phyloP scores from a whole-genome alignment of 768 basidiomycete species.

The Boletales sp. region DNA sequence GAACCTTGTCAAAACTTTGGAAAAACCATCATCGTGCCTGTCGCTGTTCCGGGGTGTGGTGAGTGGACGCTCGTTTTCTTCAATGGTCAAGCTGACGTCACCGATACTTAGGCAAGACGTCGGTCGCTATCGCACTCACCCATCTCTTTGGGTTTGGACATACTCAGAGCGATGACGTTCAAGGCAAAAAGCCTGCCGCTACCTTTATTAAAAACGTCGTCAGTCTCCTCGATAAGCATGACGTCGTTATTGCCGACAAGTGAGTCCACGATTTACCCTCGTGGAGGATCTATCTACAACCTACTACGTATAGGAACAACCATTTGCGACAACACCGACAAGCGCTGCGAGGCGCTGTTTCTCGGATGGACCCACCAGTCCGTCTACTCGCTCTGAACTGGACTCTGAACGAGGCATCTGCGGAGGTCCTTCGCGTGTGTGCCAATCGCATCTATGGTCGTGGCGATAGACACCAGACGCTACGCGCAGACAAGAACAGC shows the following conservation, averaged over 20 bases:
- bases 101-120: conserved; percentile 93
- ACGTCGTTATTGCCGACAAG: conserved; percentile 94
- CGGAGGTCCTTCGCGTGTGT: conserved; percentile 72
- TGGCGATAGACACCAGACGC: conserved; percentile 82
- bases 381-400: conserved; percentile 83
- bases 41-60: conserved; percentile 95
- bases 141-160: conserved; percentile 86
- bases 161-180: conserved; percentile 90
- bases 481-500: conserved; percentile 53
- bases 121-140: conserved; percentile 72
- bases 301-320: conserved; percentile 66
- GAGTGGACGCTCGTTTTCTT: conserved; percentile 22
- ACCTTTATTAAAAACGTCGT: conserved; percentile 71
- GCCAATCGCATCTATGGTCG: conserved; percentile 68
- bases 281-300: neutral
- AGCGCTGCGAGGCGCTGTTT: conserved; percentile 56
- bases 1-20: conserved; percentile 36
- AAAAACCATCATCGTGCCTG: conserved; percentile 83
- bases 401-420: conserved; percentile 52
- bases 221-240: conserved; percentile 52
- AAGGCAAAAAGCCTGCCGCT: conserved; percentile 67
- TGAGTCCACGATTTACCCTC: conserved; percentile 32
- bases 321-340: conserved; percentile 79
- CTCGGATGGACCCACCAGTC: conserved; percentile 46
- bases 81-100: neutral